Percentiles rank a stretch among this genome's conserved stretches.
phyloP scores from a whole-genome alignment of 73 alveolate genomes.

The Paramecium caudatum region DNA sequence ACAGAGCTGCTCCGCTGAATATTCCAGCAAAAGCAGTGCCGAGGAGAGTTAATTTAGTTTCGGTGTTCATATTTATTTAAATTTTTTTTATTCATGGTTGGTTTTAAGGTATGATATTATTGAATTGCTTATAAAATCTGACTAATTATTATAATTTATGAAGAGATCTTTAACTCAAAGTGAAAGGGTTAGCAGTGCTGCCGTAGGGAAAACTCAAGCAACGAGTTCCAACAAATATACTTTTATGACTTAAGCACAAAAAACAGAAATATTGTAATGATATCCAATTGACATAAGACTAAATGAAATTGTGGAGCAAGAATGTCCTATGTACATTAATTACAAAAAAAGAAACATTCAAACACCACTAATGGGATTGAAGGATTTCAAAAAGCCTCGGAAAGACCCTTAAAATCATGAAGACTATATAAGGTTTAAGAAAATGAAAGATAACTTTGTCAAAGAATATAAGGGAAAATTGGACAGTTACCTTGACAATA shows the following conservation, averaged over 20 bases:
- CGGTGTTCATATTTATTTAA: slow-evolving; percentile 50
- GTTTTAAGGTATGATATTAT: no score
- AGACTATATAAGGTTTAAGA: neutral
- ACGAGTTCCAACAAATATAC: neutral
- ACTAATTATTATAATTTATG: no score
- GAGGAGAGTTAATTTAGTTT: slow-evolving; percentile 34
- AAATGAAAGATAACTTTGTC: no score
- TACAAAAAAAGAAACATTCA: neutral
- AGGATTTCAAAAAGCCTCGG: neutral
- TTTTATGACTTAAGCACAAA: neutral
- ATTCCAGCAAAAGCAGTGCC: slow-evolving; percentile 62
- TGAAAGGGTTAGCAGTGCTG: no score
- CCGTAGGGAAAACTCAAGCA: neutral
- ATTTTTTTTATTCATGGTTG: no score
- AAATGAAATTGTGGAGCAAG: neutral
- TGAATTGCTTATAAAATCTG: no score
- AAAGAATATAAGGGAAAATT: slow-evolving; percentile 29
- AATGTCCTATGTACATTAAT: neutral
- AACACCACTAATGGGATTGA: neutral
- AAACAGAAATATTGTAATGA: no score
- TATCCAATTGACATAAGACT: neutral
- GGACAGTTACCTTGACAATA: slow-evolving; percentile 1
- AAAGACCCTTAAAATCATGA: neutral
- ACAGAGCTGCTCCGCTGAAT: slow-evolving; percentile 70
- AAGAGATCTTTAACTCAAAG: no score